Evolutionary conservation across 2,329 filamentous ascomycete species (phyloP).

Genomic region (Diaporthe humulicola): DNA sequence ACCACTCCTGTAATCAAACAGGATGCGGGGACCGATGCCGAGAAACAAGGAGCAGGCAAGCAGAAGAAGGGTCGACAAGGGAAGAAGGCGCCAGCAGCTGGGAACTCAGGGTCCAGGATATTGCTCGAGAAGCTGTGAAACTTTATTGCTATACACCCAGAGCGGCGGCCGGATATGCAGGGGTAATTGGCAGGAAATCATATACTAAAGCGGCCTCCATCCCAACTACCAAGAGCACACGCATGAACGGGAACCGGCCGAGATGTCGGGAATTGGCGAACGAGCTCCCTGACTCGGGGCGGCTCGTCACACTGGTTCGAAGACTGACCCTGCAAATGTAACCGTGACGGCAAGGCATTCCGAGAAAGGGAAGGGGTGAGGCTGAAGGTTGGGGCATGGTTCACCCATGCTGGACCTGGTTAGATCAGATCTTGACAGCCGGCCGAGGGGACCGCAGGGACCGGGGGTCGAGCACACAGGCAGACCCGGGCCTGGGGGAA

Average conservation of each 20-base stretch:
- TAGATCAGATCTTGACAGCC: conserved; percentile 25
- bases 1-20: conserved; percentile 63
- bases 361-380: conserved; percentile 27
- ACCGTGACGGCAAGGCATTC: conserved; percentile 24
- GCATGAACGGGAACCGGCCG: conserved; percentile 9
- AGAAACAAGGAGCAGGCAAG: conserved; percentile 56
- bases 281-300: conserved; percentile 13
- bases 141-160: conserved; percentile 22
- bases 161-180: conserved; percentile 5
- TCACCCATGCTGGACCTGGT: neutral
- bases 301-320: conserved; percentile 12
- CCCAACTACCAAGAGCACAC: neutral
- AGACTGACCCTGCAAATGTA: conserved; percentile 19
- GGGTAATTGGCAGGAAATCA: conserved; percentile 30
- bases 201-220: conserved; percentile 23
- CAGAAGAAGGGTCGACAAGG: conserved; percentile 60
- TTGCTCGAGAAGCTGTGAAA: conserved; percentile 69
- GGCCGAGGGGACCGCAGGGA: neutral
- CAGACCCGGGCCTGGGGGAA: neutral
- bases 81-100: conserved; percentile 57
- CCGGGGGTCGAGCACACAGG: neutral
- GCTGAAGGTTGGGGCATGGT: conserved; percentile 18
- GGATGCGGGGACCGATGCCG: conserved; percentile 61
- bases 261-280: conserved; percentile 20
- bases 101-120: conserved; percentile 73